Conservation (phyloP, 108 stramenopile genomes). For the Pinguiococcus pyrenoidosus region DNA sequence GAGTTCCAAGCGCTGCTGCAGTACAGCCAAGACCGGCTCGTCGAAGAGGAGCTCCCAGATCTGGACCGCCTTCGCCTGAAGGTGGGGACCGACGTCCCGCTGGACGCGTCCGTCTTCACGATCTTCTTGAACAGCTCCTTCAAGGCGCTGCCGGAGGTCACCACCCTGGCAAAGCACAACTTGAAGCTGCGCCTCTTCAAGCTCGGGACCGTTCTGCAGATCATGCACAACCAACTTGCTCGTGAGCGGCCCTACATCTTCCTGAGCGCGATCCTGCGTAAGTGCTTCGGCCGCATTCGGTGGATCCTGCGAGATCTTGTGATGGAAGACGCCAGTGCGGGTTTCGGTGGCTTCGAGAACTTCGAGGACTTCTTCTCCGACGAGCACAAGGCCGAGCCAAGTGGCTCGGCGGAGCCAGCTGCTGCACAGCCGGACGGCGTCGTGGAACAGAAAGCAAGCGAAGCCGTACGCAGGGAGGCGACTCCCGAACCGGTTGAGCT, state of each 20-base stretch:
- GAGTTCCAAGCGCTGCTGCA: no score
- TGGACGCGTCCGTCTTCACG: neutral
- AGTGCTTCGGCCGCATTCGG: neutral
- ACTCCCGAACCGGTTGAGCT: no score
- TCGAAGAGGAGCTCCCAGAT: neutral
- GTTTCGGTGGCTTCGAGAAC: no score
- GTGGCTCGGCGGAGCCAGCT: no score
- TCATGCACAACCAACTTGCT: constrained; percentile 2
- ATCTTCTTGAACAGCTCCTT: neutral
- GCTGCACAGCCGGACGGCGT: no score
- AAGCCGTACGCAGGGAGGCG: no score
- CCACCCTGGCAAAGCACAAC: neutral
- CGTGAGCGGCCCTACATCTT: neutral
- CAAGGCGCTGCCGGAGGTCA: neutral
- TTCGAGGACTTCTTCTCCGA: no score
- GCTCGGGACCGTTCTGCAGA: neutral
- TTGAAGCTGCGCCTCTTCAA: neutral
- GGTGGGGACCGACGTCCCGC: neutral
- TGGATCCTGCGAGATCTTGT: neutral
- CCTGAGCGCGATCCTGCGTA: neutral
- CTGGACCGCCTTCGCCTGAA: neutral
- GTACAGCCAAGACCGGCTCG: no score
- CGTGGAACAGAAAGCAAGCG: no score
- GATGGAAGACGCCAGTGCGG: no score
- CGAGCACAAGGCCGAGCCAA: no score